Evolutionary conservation across 2,329 filamentous ascomycete genomes (phyloP), one percentile per base, ranked within the genome.

Genomic region (Coniochaeta sp.): DNA sequence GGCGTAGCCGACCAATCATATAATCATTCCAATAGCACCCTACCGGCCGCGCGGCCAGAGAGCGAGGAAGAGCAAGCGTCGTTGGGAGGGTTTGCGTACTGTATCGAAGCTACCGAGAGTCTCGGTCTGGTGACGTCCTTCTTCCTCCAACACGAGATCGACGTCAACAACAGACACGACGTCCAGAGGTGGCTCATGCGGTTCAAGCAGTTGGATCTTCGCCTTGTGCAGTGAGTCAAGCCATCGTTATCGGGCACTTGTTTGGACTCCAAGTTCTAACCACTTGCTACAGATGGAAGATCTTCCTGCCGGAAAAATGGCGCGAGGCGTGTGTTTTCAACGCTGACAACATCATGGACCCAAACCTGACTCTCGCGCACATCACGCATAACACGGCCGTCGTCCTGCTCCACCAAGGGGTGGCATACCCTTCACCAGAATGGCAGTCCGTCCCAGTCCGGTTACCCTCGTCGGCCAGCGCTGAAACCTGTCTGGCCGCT

Each of bases 21-120:
- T 33, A 51, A 27, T 30, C 28, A 30, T n/a, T 45, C 53, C 26
- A 55, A 28, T 30, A 55, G 55, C 12, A 42, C 55, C 2, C 53
- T 61, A 10, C 60, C 53, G 31, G 57, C 42, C 46, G 54, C 48
- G 31, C 57, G 46, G 55, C 57, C 52, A 27, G 58, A 61, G 4
- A 52, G 55, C 12, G 60, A 59, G 3, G 61, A 61, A 30, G 28
- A 30, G 7, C 60, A 65, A 18, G 57, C 58, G 6, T 62, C 62
- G 5, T 51, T 72, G 2, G 71, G 65, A 12, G 69, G 70, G 0
- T 72, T 73, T 49, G 71, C 72, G 0, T 75, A 72, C 53, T 66
- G 65, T n/a, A 67, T 74, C n/a, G 71, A 74, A 53, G 71, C 71
- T 0, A 71, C 70, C 0, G 72, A 74, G 52, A 71, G 67, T 5